Percentiles rank a stretch among this genome's conserved stretches.
Conservation (phyloP, 371 early-diverging fungal species). For the Globomyces sp. region DNA sequence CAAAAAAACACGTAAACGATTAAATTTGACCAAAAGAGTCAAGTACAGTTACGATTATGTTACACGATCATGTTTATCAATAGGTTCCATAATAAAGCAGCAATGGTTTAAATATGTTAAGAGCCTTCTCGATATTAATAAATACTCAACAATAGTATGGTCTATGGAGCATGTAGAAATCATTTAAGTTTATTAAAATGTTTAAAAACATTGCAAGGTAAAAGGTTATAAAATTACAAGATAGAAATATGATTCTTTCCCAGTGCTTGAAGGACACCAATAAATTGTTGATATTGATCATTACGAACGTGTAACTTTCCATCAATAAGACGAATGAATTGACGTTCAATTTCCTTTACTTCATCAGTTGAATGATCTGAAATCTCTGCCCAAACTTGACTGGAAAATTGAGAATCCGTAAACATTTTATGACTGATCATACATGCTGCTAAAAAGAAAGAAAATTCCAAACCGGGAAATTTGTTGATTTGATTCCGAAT, state of each 20-base stretch:
- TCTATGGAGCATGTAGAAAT: too few species aligned
- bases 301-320: constrained; percentile 44
- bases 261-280: constrained; percentile 18
- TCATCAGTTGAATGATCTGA: constrained; percentile 40
- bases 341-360: constrained; percentile 40
- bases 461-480: constrained; percentile 28
- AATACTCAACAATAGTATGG: too few species aligned
- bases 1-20: too few species aligned
- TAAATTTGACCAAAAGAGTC: too few species aligned
- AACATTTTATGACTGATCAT: constrained; percentile 51
- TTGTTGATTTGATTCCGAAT: constrained; percentile 15
- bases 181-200: too few species aligned
- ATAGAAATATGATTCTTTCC: constrained; percentile 22
- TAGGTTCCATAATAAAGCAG: too few species aligned
- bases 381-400: constrained; percentile 49
- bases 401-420: constrained; percentile 45
- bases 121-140: too few species aligned
- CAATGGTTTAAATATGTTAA: too few species aligned
- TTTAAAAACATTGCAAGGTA: neutral
- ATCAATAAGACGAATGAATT: constrained; percentile 35
- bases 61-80: too few species aligned
- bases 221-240: neutral
- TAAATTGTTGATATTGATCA: constrained; percentile 43
- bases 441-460: constrained; percentile 47
- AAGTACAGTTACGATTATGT: too few species aligned